phyloP scores from a whole-genome alignment of 306 rosid genomes.

The Corylus avellana region DNA sequence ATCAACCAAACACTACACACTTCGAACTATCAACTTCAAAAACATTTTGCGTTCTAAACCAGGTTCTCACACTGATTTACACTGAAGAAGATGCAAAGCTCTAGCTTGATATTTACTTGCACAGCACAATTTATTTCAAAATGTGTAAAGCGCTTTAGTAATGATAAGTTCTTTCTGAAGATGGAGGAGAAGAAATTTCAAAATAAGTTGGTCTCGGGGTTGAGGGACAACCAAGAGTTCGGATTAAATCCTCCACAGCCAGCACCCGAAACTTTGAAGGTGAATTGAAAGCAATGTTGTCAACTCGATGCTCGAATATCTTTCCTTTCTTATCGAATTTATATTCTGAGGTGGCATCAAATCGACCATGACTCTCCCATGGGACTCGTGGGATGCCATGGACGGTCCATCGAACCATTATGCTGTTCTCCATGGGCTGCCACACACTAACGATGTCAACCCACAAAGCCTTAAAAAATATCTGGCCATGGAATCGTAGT shows the following conservation, averaged over 20 bases:
- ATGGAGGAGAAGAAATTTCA: conserved; percentile 48
- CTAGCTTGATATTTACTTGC: conserved; percentile 29
- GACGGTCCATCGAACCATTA: conserved; percentile 88
- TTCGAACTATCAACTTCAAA: conserved; percentile 15
- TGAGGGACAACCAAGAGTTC: conserved; percentile 72
- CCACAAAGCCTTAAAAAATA: conserved; percentile 83
- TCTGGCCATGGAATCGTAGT: conserved; percentile 71
- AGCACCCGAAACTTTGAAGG: conserved; percentile 70
- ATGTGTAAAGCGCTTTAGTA: conserved; percentile 32
- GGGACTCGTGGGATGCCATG: conserved; percentile 87
- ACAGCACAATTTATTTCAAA: conserved; percentile 48
- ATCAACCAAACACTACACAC: conserved; percentile 22
- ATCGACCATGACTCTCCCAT: conserved; percentile 86
- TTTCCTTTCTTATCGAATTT: conserved; percentile 90
- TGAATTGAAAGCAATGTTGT: conserved; percentile 62
- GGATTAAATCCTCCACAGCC: conserved; percentile 57
- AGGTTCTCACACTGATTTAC: conserved; percentile 16
- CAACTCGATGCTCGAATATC: conserved; percentile 75
- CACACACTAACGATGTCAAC: conserved; percentile 65
- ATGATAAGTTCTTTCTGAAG: conserved; percentile 28
- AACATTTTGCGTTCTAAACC: not conserved
- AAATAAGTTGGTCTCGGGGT: conserved; percentile 82
- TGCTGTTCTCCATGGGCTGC: conserved; percentile 76
- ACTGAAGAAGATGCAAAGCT: conserved; percentile 20
- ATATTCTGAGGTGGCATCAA: conserved; percentile 85